These are phyloP conservation scores for Xanthoconium purpureum DNA, from an alignment of 768 basidiomycete species.

Conservation along the genomic window DNA sequence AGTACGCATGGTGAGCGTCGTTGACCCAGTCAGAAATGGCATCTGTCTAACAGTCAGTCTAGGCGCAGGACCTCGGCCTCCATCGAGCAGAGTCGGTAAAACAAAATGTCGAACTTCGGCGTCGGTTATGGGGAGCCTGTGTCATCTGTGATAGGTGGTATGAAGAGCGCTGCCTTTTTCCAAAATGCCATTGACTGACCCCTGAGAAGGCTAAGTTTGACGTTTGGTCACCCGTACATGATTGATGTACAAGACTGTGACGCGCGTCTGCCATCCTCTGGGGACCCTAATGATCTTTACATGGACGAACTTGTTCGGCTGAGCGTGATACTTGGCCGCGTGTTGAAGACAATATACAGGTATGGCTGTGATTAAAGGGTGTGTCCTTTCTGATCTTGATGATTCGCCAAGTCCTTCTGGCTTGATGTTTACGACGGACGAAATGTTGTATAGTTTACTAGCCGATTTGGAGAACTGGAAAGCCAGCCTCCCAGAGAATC, in stretches of 20 bases:
- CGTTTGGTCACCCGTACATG: conserved; percentile 93
- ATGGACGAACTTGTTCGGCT: conserved; percentile 90
- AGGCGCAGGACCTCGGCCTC: conserved; percentile 96
- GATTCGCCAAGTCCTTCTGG: conserved; percentile 68
- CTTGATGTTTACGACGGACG: conserved; percentile 79
- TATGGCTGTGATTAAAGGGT: conserved; percentile 26
- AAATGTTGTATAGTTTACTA: conserved; percentile 62
- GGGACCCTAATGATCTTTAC: conserved; percentile 74
- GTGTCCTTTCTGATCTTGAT: conserved; percentile 5
- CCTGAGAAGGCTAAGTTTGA: conserved; percentile 67
- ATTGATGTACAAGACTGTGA: conserved; percentile 98
- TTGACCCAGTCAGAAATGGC: not conserved
- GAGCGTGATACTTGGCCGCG: conserved; percentile 86
- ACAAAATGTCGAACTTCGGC: conserved; percentile 78
- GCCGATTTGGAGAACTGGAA: conserved; percentile 77
- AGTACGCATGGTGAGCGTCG: conserved; percentile 80
- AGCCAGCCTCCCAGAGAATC: conserved; percentile 66
- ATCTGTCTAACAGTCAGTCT: conserved; percentile 13
- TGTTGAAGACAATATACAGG: conserved; percentile 94
- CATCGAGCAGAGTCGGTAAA: conserved; percentile 89
- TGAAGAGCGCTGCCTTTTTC: conserved; percentile 18
- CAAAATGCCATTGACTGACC: conserved; percentile 1
- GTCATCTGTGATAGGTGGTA: conserved; percentile 94
- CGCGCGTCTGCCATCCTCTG: conserved; percentile 86
- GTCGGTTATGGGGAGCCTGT: conserved; percentile 92